Conservation (phyloP, 2,329 filamentous ascomycete genomes). For the Podosphaera xanthii region DNA sequence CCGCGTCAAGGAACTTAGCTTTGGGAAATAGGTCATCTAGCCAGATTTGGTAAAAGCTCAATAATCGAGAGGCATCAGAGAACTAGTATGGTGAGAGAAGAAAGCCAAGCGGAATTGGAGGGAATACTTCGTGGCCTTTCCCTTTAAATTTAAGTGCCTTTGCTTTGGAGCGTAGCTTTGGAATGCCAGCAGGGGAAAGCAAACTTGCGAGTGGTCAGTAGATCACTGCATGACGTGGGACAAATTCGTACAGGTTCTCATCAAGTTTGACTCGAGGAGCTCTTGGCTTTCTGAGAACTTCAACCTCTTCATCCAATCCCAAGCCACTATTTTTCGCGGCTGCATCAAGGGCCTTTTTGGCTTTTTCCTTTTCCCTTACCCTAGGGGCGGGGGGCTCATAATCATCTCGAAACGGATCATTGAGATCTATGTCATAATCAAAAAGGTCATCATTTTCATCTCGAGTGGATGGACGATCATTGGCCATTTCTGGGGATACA, state of each 20-base stretch:
- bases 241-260: slow-evolving; percentile 36
- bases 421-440: slow-evolving; percentile 42
- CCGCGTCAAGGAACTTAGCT: slow-evolving; percentile 75
- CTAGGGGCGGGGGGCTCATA: slow-evolving; percentile 5
- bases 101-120: neutral
- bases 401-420: slow-evolving; percentile 13
- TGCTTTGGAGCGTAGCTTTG: slow-evolving; percentile 51
- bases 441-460: slow-evolving; percentile 42
- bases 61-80: slow-evolving; percentile 55
- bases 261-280: slow-evolving; percentile 71
- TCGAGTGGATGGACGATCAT: slow-evolving; percentile 13
- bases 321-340: slow-evolving; percentile 23
- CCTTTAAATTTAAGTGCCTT: slow-evolving; percentile 61
- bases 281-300: slow-evolving; percentile 47
- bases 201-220: slow-evolving; percentile 28
- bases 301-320: slow-evolving; percentile 71
- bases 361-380: slow-evolving; percentile 5
- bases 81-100: slow-evolving; percentile 29
- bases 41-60: slow-evolving; percentile 90
- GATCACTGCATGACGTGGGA: neutral
- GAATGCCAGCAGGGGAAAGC: slow-evolving; percentile 65
- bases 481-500: no score
- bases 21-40: slow-evolving; percentile 90
- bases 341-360: slow-evolving; percentile 19
- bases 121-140: slow-evolving; percentile 65